Conservation (phyloP, 805 yeast genomes). For the Myxozyma udenii region DNA sequence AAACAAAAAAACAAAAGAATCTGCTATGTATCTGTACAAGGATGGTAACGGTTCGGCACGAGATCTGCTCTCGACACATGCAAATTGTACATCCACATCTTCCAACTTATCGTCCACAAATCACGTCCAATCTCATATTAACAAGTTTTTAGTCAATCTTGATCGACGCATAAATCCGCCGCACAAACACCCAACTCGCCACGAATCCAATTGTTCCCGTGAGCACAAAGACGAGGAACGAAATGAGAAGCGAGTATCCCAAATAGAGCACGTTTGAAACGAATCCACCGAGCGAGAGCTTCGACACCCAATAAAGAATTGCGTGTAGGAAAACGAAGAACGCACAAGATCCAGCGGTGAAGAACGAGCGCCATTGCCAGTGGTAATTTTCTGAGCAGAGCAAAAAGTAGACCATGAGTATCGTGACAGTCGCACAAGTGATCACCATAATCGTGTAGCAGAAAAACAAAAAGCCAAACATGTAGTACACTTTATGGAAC, state of each 20-base stretch:
- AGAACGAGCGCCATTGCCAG: conserved; percentile 95
- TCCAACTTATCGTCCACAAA: too few species aligned
- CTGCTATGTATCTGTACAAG: too few species aligned
- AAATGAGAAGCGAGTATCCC: conserved; percentile 75
- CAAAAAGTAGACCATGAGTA: conserved; percentile 76
- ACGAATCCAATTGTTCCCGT: conserved; percentile 88
- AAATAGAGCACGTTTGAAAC: conserved; percentile 73
- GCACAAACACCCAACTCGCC: conserved; percentile 67
- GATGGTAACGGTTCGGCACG: too few species aligned
- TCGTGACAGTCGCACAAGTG: conserved; percentile 76
- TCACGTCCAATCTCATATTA: too few species aligned
- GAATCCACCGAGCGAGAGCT: conserved; percentile 68
- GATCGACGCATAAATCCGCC: conserved; percentile 76
- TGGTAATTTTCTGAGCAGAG: conserved; percentile 87
- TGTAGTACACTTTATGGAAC: conserved; percentile 90
- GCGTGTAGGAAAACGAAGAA: conserved; percentile 83
- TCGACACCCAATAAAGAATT: conserved; percentile 46
- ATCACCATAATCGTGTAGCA: conserved; percentile 78
- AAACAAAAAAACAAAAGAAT: too few species aligned
- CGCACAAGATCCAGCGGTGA: conserved; percentile 86
- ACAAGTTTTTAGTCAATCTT: conserved; percentile 79
- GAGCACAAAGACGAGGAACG: conserved; percentile 67
- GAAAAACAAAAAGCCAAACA: conserved; percentile 95
- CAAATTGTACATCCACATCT: too few species aligned
- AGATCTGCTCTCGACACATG: too few species aligned